Percentiles rank a stretch among this genome's conserved stretches.
Evolutionary conservation across 345 rosid genomes (phyloP).

Genomic region (Aethionema arabicum): DNA sequence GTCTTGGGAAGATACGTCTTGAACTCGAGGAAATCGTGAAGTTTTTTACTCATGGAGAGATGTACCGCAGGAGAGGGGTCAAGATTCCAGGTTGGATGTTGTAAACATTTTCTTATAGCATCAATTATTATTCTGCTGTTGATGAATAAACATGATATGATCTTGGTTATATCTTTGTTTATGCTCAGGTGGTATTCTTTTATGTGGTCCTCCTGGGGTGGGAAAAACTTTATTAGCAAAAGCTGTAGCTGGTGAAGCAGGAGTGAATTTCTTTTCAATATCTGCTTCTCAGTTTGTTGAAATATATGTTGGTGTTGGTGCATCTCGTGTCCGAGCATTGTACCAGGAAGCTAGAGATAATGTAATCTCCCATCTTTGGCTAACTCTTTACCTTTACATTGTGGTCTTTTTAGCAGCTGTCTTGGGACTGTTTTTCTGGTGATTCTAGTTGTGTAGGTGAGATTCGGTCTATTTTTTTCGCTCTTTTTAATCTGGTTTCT

Average conservation of each 20-base stretch:
- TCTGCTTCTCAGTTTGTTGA: constrained; percentile 97
- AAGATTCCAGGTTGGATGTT: constrained; percentile 73
- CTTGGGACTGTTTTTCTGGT: constrained; percentile 3
- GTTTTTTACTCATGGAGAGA: constrained; percentile 95
- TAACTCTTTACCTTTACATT: not conserved
- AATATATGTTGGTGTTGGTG: constrained; percentile 95
- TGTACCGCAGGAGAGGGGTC: constrained; percentile 91
- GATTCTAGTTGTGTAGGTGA: constrained; percentile 1
- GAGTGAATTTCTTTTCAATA: constrained; percentile 95
- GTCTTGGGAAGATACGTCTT: constrained; percentile 90
- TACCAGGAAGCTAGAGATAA: constrained; percentile 90
- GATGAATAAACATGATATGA: not conserved
- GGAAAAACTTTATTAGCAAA: constrained; percentile 90
- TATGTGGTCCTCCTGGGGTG: constrained; percentile 95
- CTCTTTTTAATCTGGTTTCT: constrained; percentile 18
- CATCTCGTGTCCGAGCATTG: constrained; percentile 90
- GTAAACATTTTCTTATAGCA: constrained; percentile 1
- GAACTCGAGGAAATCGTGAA: constrained; percentile 96
- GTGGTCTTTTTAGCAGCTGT: not conserved
- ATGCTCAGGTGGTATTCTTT: constrained; percentile 81
- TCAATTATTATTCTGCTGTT: not conserved
- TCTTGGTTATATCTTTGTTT: constrained; percentile 1
- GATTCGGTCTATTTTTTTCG: constrained; percentile 8
- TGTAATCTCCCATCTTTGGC: constrained; percentile 40
- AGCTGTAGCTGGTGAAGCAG: constrained; percentile 99